These are phyloP conservation scores for Sophora flavescens DNA, from an alignment of 306 rosid genomes.

Conservation along the genomic window DNA sequence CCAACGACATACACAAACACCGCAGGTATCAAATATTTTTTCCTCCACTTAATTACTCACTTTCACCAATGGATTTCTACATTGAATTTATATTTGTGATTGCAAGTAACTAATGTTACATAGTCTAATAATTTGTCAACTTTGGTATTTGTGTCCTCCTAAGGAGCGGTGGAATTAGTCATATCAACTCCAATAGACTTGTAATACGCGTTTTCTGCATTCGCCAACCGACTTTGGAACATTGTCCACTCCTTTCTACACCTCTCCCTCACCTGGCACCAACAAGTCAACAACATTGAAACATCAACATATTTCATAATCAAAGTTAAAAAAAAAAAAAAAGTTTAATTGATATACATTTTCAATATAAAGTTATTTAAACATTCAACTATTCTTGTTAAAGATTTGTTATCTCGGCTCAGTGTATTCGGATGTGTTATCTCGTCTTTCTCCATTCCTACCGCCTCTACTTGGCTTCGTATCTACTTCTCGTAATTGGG, in stretches of 20 bases:
- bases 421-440: too few species aligned
- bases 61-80: slow-evolving; percentile 35
- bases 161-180: slow-evolving; percentile 59
- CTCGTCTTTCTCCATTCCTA: too few species aligned
- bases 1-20: not conserved
- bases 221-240: slow-evolving; percentile 80
- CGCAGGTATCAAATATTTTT: not conserved
- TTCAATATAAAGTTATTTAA: too few species aligned
- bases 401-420: too few species aligned
- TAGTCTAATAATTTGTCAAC: slow-evolving; percentile 12
- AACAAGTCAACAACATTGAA: slow-evolving; percentile 30
- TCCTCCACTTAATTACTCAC: slow-evolving; percentile 25
- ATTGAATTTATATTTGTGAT: slow-evolving; percentile 13
- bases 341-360: too few species aligned
- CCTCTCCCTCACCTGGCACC: slow-evolving; percentile 88
- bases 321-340: not conserved
- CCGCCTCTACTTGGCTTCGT: too few species aligned
- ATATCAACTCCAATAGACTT: slow-evolving; percentile 53
- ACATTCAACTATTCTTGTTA: too few species aligned
- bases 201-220: slow-evolving; percentile 76
- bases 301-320: slow-evolving; percentile 14
- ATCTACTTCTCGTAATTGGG: too few species aligned
- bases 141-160: slow-evolving; percentile 36
- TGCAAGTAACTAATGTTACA: slow-evolving; percentile 44
- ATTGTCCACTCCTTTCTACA: slow-evolving; percentile 95